Conservation (phyloP, 768 basidiomycete species). For the Lactarius sp. region DNA sequence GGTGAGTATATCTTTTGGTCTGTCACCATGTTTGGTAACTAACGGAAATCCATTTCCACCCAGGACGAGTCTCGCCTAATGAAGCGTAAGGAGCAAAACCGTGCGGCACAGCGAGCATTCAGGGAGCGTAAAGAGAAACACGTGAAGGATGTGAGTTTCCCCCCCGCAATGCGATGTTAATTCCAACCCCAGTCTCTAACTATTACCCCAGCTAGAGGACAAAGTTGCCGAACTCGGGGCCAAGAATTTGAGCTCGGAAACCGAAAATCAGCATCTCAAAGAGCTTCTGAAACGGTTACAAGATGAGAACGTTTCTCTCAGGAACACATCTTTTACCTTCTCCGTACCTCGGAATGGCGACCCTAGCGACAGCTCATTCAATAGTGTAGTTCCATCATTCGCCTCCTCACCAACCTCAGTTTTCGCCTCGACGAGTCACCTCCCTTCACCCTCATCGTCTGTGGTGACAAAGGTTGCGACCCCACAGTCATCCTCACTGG, state of each 20-base stretch:
- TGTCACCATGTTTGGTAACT: not conserved
- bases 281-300: conserved; percentile 82
- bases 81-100: conserved; percentile 95
- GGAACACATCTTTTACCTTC: conserved; percentile 81
- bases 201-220: conserved; percentile 71
- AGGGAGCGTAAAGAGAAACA: conserved; percentile 96
- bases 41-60: conserved; percentile 8
- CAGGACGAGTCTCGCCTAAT: conserved; percentile 70
- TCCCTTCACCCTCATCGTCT: conserved; percentile 26
- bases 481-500: conserved; percentile 32
- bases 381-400: conserved; percentile 21
- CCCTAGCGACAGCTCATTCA: conserved; percentile 22
- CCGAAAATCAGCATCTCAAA: conserved; percentile 86
- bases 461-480: conserved; percentile 20
- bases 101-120: conserved; percentile 96
- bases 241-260: conserved; percentile 62
- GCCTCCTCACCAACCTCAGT: conserved; percentile 3
- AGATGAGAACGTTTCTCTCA: conserved; percentile 79
- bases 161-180: not conserved
- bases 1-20: conserved; percentile 28
- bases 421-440: conserved; percentile 6
- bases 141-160: conserved; percentile 80
- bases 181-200: conserved; percentile 9
- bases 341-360: conserved; percentile 49
- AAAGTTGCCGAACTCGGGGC: conserved; percentile 83